Percentiles rank a stretch among this genome's conserved stretches.
Evolutionary conservation across 163 green algal genomes (phyloP).

Genomic region (Smithsoniella earleae): DNA sequence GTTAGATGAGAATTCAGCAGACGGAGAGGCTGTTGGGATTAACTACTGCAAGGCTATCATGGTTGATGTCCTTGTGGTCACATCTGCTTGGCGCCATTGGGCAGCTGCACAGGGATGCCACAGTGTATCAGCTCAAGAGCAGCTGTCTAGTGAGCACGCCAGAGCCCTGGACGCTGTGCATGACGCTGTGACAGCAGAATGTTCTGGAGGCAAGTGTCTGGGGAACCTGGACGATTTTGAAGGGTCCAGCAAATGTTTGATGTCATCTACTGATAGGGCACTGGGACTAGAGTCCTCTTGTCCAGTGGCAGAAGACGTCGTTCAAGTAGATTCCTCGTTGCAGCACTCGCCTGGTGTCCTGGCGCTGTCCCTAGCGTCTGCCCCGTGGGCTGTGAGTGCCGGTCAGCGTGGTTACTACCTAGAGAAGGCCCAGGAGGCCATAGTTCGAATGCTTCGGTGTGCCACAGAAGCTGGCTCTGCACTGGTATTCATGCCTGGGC

Average conservation of each 20-base stretch:
- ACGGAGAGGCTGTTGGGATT: neutral
- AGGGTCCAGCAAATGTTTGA: too few relatives aligned
- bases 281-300: too few relatives aligned
- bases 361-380: neutral
- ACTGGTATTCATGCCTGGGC: neutral
- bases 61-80: neutral
- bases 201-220: too few relatives aligned
- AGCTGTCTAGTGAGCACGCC: too few relatives aligned
- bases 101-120: neutral
- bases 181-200: too few relatives aligned
- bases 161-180: too few relatives aligned
- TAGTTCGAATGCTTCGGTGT: neutral
- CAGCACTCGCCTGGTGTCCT: neutral
- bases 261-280: too few relatives aligned
- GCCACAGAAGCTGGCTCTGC: neutral
- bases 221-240: too few relatives aligned
- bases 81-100: neutral
- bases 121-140: too few relatives aligned
- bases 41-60: conserved; percentile 14
- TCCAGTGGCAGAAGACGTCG: neutral
- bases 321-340: neutral
- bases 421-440: neutral
- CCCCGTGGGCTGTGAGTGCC: neutral
- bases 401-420: neutral
- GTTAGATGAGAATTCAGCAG: neutral